Conservation (phyloP, 768 basidiomycete genomes). For the Clitopilus hobsonii region DNA sequence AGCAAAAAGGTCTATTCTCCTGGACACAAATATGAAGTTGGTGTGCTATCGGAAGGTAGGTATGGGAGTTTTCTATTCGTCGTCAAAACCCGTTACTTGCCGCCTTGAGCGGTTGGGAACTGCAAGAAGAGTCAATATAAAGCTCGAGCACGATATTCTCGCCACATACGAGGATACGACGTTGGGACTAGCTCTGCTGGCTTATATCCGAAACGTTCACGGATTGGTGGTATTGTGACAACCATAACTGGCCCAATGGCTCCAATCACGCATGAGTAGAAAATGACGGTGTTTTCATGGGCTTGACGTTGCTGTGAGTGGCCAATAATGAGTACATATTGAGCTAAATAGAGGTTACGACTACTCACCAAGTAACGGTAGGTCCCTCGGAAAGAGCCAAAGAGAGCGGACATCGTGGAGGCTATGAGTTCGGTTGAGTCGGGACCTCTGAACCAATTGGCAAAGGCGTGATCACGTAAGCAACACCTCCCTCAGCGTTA, state of each 20-base stretch:
- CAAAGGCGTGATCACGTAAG: constrained; percentile 14
- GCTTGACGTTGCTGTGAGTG: constrained; percentile 76
- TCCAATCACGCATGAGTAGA: constrained; percentile 80
- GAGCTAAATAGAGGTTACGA: neutral
- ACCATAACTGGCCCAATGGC: constrained; percentile 71
- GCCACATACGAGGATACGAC: constrained; percentile 70
- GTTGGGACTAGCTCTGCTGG: constrained; percentile 67
- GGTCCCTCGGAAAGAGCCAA: constrained; percentile 42
- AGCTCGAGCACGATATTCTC: neutral
- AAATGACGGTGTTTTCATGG: constrained; percentile 87
- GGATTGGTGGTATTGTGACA: constrained; percentile 73
- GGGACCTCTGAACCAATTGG: constrained; percentile 9
- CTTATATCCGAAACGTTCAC: constrained; percentile 66
- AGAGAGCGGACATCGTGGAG: constrained; percentile 32
- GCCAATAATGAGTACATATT: constrained; percentile 7
- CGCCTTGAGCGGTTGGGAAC: constrained; percentile 1
- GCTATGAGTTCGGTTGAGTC: constrained; percentile 7
- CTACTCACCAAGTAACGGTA: constrained; percentile 45
- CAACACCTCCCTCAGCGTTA: constrained; percentile 8
- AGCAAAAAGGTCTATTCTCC: neutral
- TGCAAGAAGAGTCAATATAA: neutral
- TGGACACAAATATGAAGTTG: neutral
- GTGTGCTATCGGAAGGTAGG: neutral
- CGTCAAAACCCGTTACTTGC: neutral
- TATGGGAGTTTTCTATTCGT: neutral